Conservation (phyloP, 2,329 filamentous ascomycete genomes). For the Mariannaea elegans region DNA sequence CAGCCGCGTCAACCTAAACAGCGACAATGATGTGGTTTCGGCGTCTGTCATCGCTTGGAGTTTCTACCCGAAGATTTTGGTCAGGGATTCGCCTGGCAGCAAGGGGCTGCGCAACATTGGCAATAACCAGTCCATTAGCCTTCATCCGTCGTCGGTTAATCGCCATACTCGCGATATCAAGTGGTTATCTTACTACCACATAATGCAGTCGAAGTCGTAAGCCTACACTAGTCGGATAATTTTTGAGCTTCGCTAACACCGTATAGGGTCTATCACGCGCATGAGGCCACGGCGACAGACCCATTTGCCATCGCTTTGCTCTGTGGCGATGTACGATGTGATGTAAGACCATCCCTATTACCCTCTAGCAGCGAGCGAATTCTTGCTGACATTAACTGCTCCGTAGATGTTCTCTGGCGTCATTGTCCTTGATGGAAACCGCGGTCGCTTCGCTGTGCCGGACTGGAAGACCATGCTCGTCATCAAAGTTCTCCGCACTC, state of each 20-base stretch:
- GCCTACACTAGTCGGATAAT: conserved; percentile 34
- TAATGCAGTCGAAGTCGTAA: conserved; percentile 90
- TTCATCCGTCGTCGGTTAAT: conserved; percentile 92
- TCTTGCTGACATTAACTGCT: conserved; percentile 3
- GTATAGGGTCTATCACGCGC: conserved; percentile 81
- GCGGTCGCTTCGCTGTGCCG: conserved; percentile 81
- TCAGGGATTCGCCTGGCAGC: conserved; percentile 72
- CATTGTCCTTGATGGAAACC: conserved; percentile 85
- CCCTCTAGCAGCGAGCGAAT: too few relatives aligned
- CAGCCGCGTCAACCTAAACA: conserved; percentile 76
- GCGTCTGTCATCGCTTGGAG: conserved; percentile 89
- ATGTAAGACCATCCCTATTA: conserved; percentile 60
- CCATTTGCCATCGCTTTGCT: conserved; percentile 85
- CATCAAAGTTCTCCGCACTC: conserved; percentile 80
- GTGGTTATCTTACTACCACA: conserved; percentile 95
- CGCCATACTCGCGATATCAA: conserved; percentile 73
- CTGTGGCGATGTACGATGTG: conserved; percentile 88
- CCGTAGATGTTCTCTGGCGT: conserved; percentile 84
- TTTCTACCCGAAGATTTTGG: conserved; percentile 93
- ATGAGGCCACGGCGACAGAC: conserved; percentile 84
- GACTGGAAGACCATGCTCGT: conserved; percentile 93
- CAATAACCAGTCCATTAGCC: conserved; percentile 89
- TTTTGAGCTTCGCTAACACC: conserved; percentile 19
- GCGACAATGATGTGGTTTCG: conserved; percentile 80
- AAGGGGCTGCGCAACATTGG: conserved; percentile 91